Evolutionary conservation across 2,329 filamentous ascomycete genomes (phyloP), one percentile per base, ranked within the genome.

Genomic region (Phaeosphaeria sp.): DNA sequence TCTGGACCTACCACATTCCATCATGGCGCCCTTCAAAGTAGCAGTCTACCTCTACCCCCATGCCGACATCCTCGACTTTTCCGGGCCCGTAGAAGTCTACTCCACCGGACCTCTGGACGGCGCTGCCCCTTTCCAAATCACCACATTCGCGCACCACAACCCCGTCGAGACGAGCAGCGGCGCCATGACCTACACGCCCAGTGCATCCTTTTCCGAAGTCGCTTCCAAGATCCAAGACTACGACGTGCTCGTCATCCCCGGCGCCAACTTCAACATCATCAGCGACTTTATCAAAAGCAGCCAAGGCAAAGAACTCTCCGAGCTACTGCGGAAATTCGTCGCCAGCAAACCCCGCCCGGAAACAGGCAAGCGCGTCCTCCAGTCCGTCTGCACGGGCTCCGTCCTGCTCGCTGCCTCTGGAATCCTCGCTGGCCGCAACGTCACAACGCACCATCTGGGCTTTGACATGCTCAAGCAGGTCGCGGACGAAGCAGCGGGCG

Each of bases 61-160:
- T 11, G 76, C 70, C 23, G 78, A 80, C 55, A 71, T 80, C 50
- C 75, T 80, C 49, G 79, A 80, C 67, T 79, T 79, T 56, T 66
- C 69, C 22, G 78, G 75, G 1, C 78, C 78, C 3, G 62, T 74
- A 22, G 78, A 80, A 56, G 68, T 80, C 36, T 70, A 78, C 54
- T 69, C 67, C 33, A 68, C 68, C 30, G n/a, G n/a, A 64, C 64
- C 17, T 71, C 74, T 17, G 55, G 64, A 18, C 13, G 59, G 62
- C 3, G 44, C 47, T 9, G 61, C 67, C 10, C 60, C 69, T 41
- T 81, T 80, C 64, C 52, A 59, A 0, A 67, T 74, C 18, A 73
- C 69, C 0, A 75, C 76, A 1, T 77, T 80, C 46, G 73, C 72
- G 9, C 67, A 68, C 43, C 55, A 60, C 9, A 67, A 57, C 18